phyloP scores from a whole-genome alignment of 1,284 basidiomycete genomes.

The Cryptococcus wingfieldii region DNA sequence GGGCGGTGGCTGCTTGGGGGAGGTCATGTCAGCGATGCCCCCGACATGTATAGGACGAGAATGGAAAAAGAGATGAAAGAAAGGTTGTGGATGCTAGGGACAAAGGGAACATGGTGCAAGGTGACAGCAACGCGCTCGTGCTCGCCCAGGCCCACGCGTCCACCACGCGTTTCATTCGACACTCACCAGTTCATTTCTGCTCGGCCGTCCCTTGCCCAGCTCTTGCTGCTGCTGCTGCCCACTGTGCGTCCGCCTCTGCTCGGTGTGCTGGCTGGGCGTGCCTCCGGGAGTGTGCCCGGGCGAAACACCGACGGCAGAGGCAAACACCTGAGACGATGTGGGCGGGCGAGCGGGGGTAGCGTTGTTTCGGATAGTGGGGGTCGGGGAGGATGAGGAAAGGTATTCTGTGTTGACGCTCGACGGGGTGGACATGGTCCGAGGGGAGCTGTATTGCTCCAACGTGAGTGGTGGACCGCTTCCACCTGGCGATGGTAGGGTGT shows the following conservation, averaged over 20 bases:
- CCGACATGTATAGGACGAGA: not conserved
- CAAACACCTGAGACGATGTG: constrained; percentile 9
- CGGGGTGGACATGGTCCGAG: not conserved
- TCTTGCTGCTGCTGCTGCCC: constrained; percentile 16
- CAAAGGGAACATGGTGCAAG: not conserved
- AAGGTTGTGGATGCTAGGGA: not conserved
- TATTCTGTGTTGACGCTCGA: not conserved
- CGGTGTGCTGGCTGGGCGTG: not conserved
- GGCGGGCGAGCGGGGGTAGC: not conserved
- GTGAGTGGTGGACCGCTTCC: too few relatives aligned
- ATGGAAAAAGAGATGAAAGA: not conserved
- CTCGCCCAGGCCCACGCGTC: not conserved
- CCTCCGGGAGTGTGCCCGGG: not conserved
- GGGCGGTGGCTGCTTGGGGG: not conserved
- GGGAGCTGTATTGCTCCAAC: not conserved
- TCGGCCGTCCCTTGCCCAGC: constrained; percentile 20
- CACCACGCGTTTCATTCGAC: not conserved
- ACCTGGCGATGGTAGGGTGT: not conserved
- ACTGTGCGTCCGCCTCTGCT: not conserved
- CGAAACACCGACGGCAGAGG: constrained; percentile 1
- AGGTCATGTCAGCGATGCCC: not conserved
- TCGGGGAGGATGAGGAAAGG: constrained; percentile 14
- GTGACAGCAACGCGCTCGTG: not conserved
- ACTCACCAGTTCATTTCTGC: not conserved
- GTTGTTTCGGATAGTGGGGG: constrained; percentile 15